Conservation (phyloP, 805 yeast genomes). For the Barnettozyma vustinii region DNA sequence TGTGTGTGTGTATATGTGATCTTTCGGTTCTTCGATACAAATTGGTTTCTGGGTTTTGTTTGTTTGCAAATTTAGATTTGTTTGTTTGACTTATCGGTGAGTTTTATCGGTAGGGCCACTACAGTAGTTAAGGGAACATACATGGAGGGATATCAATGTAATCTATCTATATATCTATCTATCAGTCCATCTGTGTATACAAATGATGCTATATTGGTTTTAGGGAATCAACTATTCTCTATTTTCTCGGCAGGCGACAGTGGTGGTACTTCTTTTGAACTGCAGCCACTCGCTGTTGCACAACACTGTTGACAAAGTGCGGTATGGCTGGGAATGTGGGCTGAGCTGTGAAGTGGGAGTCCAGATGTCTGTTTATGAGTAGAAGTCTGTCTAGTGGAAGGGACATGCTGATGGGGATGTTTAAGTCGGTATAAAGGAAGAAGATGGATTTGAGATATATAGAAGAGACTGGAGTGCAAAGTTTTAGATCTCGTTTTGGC, state of each 20-base stretch:
- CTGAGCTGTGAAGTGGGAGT: neutral
- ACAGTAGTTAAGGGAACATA: neutral
- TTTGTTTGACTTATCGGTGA: neutral
- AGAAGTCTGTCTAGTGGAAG: constrained; percentile 9
- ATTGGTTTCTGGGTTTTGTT: neutral
- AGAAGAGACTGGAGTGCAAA: neutral
- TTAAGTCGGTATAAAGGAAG: neutral
- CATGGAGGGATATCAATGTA: no score
- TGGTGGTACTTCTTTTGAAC: neutral
- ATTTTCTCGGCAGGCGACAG: neutral
- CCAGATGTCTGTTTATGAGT: constrained; percentile 7
- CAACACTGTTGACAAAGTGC: constrained; percentile 3
- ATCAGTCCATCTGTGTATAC: neutral
- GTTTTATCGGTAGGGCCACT: neutral
- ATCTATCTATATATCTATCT: no score
- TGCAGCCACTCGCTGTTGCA: neutral
- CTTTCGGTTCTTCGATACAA: neutral
- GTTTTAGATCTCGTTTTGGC: neutral
- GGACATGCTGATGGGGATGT: constrained; percentile 4
- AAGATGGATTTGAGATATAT: neutral
- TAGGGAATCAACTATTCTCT: neutral
- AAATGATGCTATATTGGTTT: no score
- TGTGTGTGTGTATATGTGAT: neutral
- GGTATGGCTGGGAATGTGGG: constrained; percentile 9
- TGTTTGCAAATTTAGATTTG: neutral